Base-by-base conservation (phyloP, 1,284 basidiomycete genomes). In the Sphagnurus paluster region DNA sequence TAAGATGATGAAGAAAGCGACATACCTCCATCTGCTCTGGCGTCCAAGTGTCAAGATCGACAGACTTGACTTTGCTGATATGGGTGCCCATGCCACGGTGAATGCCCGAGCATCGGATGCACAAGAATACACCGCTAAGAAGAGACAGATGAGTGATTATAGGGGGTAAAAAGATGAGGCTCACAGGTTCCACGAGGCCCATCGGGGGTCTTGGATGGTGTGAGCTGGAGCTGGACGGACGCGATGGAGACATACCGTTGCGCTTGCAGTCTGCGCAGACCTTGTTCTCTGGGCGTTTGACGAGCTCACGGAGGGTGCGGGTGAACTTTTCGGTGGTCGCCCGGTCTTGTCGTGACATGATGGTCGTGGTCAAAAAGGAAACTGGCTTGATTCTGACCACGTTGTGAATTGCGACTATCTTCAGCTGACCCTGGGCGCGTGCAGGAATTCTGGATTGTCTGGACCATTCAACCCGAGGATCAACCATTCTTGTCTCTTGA, bases 11-110 rank as follows among this genome's bases (percentile, higher is more conserved):
- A 11, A 16, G 25, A 33, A 17, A 24, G 14, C 4, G 33, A 70
- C 84, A 56, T 58, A 92, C 93, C 65, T 87, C 84, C 88, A 99
- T 96, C 72, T 99, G 96, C 60, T 98, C 95, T 1, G 93, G 91
- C 3, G 93, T 97, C 96, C 96, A 99, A 16, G 92, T 86, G 60
- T 99, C 96, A 35, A 99, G 83, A 71, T 99, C 96, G 50, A 99
- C 93, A 6, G 93, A 97, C 66, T 98, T 98, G 63, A 99, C 93
- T 63, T 89, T 90, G 69, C 89, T 90, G 67, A 97, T 96, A 66
- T 99, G 97, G 0, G 96, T 98, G 52, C 97, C 97, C 93, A 99
- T 96, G 24, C 91, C 88, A 30, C 97, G 87, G 69, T 99, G 96
- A 48, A 98, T 91, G 25, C 96, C 96, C n/a, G 94, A 98, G 70